These are phyloP conservation scores for Serendipita sp. DNA, from an alignment of 768 basidiomycete species.

Conservation along the genomic window DNA sequence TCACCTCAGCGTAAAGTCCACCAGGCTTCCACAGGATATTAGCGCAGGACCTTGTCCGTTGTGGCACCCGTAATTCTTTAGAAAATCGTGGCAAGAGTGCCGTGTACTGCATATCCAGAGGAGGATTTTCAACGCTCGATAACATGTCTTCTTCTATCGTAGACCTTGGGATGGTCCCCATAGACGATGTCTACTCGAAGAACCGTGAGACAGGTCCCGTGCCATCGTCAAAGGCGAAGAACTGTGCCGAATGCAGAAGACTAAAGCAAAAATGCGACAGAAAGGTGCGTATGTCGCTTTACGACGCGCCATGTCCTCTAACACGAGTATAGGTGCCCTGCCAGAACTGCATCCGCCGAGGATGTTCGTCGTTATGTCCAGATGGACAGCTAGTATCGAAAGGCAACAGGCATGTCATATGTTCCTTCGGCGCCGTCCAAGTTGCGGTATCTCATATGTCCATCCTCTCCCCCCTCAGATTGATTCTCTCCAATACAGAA, in stretches of 20 bases:
- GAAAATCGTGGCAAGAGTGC: too few species aligned
- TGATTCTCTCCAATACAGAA: conserved; percentile 50
- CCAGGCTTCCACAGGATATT: too few species aligned
- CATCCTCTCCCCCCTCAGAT: conserved; percentile 17
- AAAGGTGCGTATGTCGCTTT: not conserved
- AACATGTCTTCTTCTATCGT: not conserved
- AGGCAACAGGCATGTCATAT: conserved; percentile 31
- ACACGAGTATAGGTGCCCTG: conserved; percentile 45
- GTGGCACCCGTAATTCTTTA: too few species aligned
- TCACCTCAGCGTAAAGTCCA: too few species aligned
- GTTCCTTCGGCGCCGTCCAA: not conserved
- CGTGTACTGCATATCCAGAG: too few species aligned
- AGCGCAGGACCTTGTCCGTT: too few species aligned
- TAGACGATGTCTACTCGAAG: not conserved
- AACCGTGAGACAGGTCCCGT: not conserved
- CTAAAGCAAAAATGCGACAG: conserved; percentile 77
- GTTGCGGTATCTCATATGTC: not conserved
- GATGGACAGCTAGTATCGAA: conserved; percentile 40
- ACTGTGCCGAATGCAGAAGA: conserved; percentile 51
- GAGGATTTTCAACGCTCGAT: too few species aligned
- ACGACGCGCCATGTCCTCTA: not conserved
- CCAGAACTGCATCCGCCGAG: conserved; percentile 59
- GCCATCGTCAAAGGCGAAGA: conserved; percentile 2
- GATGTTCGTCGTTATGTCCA: conserved; percentile 63
- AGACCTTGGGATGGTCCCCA: not conserved